These are phyloP conservation scores for Fraxinus anomala DNA, from an alignment of 257 asterid genomes.

Conservation along the genomic window DNA sequence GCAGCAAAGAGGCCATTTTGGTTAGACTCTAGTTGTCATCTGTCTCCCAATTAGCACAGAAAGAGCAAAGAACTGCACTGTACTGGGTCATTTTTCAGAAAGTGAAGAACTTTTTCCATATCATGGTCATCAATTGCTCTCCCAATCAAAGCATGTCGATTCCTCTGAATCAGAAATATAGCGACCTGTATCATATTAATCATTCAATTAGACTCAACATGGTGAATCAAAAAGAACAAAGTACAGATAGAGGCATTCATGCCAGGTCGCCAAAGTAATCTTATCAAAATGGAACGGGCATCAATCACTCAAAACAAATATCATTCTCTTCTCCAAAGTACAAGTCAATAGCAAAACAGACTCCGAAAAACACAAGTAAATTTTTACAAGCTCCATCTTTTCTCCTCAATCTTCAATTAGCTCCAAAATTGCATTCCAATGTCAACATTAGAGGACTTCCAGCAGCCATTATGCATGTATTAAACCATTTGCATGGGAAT, in stretches of 20 bases:
- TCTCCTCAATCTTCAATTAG: background rate
- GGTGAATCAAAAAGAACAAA: background rate
- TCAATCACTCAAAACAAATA: background rate
- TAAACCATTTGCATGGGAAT: background rate
- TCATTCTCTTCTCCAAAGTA: background rate
- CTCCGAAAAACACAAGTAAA: background rate
- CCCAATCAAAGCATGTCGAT: constrained; percentile 95
- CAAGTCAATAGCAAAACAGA: background rate
- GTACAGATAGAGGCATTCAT: background rate
- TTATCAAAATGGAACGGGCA: constrained; percentile 3
- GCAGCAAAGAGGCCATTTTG: constrained; percentile 21
- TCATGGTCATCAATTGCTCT: constrained; percentile 93
- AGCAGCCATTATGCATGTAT: background rate
- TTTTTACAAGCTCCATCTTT: background rate
- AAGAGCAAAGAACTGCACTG: constrained; percentile 21
- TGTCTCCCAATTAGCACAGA: constrained; percentile 14
- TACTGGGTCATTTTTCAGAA: constrained; percentile 86
- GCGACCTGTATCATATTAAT: constrained; percentile 65
- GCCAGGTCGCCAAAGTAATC: constrained; percentile 1
- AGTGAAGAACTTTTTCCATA: constrained; percentile 81
- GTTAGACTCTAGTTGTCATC: constrained; percentile 24
- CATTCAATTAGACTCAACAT: constrained; percentile 23
- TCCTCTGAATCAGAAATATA: constrained; percentile 93
- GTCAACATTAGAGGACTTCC: background rate
- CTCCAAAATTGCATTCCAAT: background rate